Base-by-base conservation (phyloP, 2,329 filamentous ascomycete species). In the Parastagonospora avenae region DNA sequence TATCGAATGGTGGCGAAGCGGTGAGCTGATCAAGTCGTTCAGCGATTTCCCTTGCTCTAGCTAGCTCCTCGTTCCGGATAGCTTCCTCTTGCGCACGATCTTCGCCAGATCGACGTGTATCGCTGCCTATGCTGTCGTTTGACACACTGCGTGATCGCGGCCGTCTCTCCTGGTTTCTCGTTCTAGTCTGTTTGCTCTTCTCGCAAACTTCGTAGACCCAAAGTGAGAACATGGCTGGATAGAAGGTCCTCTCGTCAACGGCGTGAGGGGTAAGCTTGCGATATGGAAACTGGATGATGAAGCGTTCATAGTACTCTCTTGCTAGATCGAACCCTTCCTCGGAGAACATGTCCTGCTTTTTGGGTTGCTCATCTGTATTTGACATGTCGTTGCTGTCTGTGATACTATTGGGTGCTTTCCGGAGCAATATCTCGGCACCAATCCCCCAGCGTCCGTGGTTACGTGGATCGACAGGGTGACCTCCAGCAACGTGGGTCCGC, bases 351-450 rank as follows among this genome's bases (percentile, higher is more conserved):
- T 54, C 27, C 9, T 10, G 42, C 14, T 10, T 19, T 12, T 9
- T 6, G 36, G 14, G 4, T 4, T 46, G 44, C 6, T 46, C 16
- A 16, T 32, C 29, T 30, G 19, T 15, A 6, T n/a, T 39, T 37
- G 30, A 12, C 37, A 31, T 37, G 30, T 41, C 31, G 36, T 12
- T 33, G 29, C 27, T 16, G 32, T 33, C 35, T 27, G 27, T 19
- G 15, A 31, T 15, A 35, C 4, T 42, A 24, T 14, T 31, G 30
- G 59, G 40, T 15, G 51, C 71, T 55, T 74, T 74, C 12, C 88
- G 83, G 75, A 96, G 85, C 48, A 96, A 75, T 15, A 97, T 84
- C 74, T 96, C 92, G 2, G 90, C 91, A 0, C 91, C 92, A 38
- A 96, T 82, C 11, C 87, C 87, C 93, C 92, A 97, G 58, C 89